These are phyloP conservation scores for Acanthochlamys bracteata DNA, from an alignment of 106 monocot species.

Conservation along the genomic window DNA sequence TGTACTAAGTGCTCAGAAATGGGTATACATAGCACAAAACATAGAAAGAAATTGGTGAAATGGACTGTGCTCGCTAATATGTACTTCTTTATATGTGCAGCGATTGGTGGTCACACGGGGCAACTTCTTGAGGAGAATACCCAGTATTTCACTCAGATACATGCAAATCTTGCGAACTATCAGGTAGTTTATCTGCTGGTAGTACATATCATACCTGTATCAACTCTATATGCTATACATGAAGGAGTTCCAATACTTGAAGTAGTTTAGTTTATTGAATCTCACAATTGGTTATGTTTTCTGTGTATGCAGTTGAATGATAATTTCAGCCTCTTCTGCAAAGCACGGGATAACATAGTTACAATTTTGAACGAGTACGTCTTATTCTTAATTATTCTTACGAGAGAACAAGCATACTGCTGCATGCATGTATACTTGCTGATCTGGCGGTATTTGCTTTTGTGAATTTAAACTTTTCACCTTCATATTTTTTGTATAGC, in stretches of 20 bases:
- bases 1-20: too few species aligned
- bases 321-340: constrained; percentile 60
- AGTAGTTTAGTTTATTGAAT: neutral
- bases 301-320: constrained; percentile 62
- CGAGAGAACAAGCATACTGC: too few species aligned
- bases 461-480: too few species aligned
- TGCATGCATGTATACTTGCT: too few species aligned
- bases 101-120: constrained; percentile 77
- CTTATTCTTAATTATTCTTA: neutral
- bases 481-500: too few species aligned
- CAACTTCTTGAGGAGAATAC: constrained; percentile 77
- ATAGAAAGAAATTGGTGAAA: too few species aligned
- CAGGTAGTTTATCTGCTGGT: constrained; percentile 38
- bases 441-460: too few species aligned
- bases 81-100: constrained; percentile 24
- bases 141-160: constrained; percentile 61
- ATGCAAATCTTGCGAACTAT: constrained; percentile 56
- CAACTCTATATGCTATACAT: too few species aligned
- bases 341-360: constrained; percentile 67
- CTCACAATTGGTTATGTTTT: constrained; percentile 2
- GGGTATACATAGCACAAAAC: too few species aligned
- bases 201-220: neutral
- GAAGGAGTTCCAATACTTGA: neutral
- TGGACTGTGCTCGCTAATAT: neutral
- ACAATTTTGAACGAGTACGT: constrained; percentile 83